These are phyloP conservation scores for Adansonia rubrostipa DNA, from an alignment of 441 rosid species.

Conservation along the genomic window DNA sequence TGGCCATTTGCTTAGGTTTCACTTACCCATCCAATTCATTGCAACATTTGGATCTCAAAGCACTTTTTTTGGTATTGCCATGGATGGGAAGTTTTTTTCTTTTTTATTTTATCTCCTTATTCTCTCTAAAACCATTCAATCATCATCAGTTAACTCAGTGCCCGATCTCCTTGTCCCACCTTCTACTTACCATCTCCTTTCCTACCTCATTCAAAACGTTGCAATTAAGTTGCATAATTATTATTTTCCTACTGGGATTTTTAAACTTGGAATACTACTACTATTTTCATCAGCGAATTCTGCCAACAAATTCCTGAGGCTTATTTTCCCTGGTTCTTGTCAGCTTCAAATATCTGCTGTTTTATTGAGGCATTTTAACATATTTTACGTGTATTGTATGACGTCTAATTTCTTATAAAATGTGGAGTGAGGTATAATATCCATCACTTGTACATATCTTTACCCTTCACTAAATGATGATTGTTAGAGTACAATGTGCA, in stretches of 20 bases:
- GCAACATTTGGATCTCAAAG: conserved; percentile 86
- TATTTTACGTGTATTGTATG: neutral
- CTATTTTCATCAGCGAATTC: neutral
- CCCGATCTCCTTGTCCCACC: neutral
- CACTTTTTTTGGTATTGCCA: conserved; percentile 66
- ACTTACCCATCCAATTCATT: conserved; percentile 61
- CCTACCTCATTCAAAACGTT: neutral
- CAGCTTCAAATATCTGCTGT: neutral
- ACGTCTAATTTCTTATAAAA: neutral
- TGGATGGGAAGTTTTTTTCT: conserved; percentile 78
- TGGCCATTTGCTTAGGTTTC: conserved; percentile 95
- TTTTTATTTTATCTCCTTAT: neutral
- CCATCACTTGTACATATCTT: conserved; percentile 17
- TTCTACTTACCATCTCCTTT: neutral
- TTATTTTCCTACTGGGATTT: neutral
- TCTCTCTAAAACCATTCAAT: conserved; percentile 19
- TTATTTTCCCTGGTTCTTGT: neutral
- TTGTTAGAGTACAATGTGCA: conserved; percentile 3
- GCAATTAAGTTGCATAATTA: neutral
- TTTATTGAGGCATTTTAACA: neutral
- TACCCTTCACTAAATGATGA: conserved; percentile 1
- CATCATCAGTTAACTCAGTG: neutral
- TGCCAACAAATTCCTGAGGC: neutral
- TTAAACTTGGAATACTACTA: neutral
- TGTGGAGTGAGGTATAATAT: neutral